Evolutionary conservation across 2,329 filamentous ascomycete genomes (phyloP), one percentile per base, ranked within the genome.

Genomic region (Colletotrichum caudatum): DNA sequence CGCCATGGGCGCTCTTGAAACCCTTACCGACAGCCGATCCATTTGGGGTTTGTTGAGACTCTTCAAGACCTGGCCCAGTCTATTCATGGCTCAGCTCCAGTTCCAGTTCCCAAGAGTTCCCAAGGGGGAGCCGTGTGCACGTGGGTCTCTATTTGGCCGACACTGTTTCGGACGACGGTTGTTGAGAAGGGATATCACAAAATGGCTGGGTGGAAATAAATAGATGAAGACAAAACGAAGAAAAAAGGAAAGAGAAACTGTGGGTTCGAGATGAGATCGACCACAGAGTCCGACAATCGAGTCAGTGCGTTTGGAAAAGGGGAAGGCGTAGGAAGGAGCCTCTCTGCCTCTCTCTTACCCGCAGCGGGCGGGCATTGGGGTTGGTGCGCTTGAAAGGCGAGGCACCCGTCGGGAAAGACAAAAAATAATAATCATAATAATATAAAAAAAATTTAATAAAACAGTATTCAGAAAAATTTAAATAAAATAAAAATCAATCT

Each of bases 131-230:
- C 35, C 35, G 41, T 51, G 63, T 66, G 74, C 77, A 78, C 75
- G 77, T 78, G 77, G 74, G 73, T 72, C 71, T 59, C 35, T 59
- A 73, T 77, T 77, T 78, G 77, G 76, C 35, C 51, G 37, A 58
- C 53, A 56, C 53, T 53, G 60, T 39, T 20, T 23, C 46, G 46
- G 48, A 37, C 46, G 23, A 51, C 23, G 64, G 46, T 54, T 39
- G 37, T 54, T 35, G 44, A 69, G 59, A 48, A 60, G 60, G 54
- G 44, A 26, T 44, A 50, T 51, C 11, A 20, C 53, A 65, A 58
- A 62, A 48, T 33, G 23, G 44, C 20, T 14, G 20, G 29, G 29
- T 6, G 8, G 20, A 12, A 23, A 23, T 48, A 48, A 12, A 18
- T n/a, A 63, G 41, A 35, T 51, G 53, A 54, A 46, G 29, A 29